Evolutionary conservation across 2,329 filamentous ascomycete species (phyloP).

Genomic region (Beauveria asiatica): DNA sequence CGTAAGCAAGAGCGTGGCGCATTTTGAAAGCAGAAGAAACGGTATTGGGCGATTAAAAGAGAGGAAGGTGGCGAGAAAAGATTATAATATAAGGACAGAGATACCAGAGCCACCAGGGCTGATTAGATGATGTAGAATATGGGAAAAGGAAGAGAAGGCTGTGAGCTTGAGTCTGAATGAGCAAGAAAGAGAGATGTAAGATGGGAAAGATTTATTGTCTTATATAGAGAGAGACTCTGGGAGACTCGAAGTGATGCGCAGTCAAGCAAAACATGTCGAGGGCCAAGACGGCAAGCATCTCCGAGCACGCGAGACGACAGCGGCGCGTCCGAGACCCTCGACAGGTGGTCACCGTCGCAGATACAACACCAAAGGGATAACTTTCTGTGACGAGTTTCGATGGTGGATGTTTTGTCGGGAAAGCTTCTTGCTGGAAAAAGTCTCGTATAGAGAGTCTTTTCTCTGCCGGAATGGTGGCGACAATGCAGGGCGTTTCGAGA

Average conservation of each 20-base stretch:
- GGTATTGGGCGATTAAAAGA: not conserved
- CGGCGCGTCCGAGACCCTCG: not conserved
- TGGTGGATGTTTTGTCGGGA: not conserved
- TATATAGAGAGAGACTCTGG: not conserved
- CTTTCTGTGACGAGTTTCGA: slow-evolving; percentile 7
- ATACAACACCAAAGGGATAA: not conserved
- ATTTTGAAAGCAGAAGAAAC: slow-evolving; percentile 17
- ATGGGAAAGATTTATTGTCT: not conserved
- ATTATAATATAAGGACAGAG: not conserved
- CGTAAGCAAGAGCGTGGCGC: slow-evolving; percentile 21
- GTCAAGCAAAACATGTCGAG: not conserved
- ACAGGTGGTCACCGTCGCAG: not conserved
- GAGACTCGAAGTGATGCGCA: not conserved
- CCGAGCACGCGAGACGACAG: not conserved
- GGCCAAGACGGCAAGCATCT: not conserved
- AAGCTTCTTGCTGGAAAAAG: not conserved
- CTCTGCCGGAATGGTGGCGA: not conserved
- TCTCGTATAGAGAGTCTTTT: not conserved
- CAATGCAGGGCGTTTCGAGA: slow-evolving; percentile 1
- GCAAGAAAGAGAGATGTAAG: not conserved
- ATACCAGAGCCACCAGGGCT: slow-evolving; percentile 12
- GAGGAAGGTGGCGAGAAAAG: not conserved
- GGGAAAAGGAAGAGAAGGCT: not conserved
- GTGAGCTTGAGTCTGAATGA: slow-evolving; percentile 4
- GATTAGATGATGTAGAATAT: not conserved